Percentiles rank a stretch among this genome's conserved stretches.
These are phyloP conservation scores for Pseudocercospora cruenta DNA, from an alignment of 2,329 filamentous ascomycete species.

Conservation along the genomic window DNA sequence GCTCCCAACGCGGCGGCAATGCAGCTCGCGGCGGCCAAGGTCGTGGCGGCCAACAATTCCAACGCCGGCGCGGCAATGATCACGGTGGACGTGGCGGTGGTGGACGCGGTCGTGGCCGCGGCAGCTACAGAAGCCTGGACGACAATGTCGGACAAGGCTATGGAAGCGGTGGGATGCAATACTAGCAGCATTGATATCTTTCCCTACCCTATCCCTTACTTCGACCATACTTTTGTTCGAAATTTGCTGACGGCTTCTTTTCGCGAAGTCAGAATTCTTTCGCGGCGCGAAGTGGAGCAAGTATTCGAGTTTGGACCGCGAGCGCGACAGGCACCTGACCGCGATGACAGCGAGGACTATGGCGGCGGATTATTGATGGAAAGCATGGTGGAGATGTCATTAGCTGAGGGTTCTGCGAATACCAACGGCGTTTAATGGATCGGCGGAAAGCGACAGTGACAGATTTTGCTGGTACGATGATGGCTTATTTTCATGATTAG, in stretches of 20 bases:
- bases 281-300: not conserved
- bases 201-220: not conserved
- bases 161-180: slow-evolving; percentile 42
- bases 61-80: slow-evolving; percentile 44
- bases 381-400: not conserved
- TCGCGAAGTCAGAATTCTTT: not conserved
- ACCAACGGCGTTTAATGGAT: not conserved
- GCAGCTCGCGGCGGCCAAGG: slow-evolving; percentile 35
- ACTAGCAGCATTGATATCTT: slow-evolving; percentile 28
- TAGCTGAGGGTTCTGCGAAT: not conserved
- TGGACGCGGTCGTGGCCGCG: slow-evolving; percentile 31
- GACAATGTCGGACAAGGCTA: slow-evolving; percentile 43
- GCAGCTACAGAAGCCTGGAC: slow-evolving; percentile 49
- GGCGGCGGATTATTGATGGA: not conserved
- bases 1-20: slow-evolving; percentile 41
- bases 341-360: not conserved
- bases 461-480: not conserved
- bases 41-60: slow-evolving; percentile 33
- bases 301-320: not conserved
- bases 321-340: not conserved
- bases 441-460: not conserved
- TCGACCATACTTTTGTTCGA: not conserved
- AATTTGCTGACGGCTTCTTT: slow-evolving; percentile 10
- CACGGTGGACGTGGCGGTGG: slow-evolving; percentile 28
- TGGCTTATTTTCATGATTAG: slow-evolving; percentile 1